Conservation (phyloP, 1,284 basidiomycete genomes). For the Takashimella tepidaria region DNA sequence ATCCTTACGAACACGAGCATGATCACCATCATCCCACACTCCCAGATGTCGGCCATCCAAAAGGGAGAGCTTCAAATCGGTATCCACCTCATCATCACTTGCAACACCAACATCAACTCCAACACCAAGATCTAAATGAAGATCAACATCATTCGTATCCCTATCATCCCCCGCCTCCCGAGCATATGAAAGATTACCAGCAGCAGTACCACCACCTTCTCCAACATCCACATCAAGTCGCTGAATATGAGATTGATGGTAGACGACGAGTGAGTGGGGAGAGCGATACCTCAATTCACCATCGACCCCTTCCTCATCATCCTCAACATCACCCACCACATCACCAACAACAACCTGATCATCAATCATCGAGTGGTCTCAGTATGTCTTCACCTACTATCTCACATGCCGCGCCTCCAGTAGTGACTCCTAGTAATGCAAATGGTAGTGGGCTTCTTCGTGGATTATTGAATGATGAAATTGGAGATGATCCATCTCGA, state of each 20-base stretch:
- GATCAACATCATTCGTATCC: not conserved
- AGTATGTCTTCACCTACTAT: not conserved
- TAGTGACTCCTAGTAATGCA: not conserved
- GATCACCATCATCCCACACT: too few relatives aligned
- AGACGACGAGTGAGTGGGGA: not conserved
- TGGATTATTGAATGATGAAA: constrained; percentile 24
- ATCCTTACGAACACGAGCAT: too few relatives aligned
- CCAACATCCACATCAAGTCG: not conserved
- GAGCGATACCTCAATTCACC: not conserved
- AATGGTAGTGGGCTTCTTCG: constrained; percentile 16
- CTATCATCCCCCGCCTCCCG: too few relatives aligned
- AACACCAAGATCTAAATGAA: not conserved
- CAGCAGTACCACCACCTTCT: too few relatives aligned
- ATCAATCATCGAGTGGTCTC: too few relatives aligned
- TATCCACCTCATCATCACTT: too few relatives aligned
- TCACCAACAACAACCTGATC: not conserved
- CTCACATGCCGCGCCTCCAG: not conserved
- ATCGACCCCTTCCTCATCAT: not conserved
- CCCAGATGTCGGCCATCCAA: too few relatives aligned
- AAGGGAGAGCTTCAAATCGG: too few relatives aligned
- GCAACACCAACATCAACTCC: not conserved
- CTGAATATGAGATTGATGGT: not conserved
- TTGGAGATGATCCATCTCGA: constrained; percentile 4
- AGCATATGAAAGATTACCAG: too few relatives aligned
- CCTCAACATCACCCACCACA: not conserved